Conservation (phyloP, 331 rosid species). For the Erythrophleum ivorense region DNA sequence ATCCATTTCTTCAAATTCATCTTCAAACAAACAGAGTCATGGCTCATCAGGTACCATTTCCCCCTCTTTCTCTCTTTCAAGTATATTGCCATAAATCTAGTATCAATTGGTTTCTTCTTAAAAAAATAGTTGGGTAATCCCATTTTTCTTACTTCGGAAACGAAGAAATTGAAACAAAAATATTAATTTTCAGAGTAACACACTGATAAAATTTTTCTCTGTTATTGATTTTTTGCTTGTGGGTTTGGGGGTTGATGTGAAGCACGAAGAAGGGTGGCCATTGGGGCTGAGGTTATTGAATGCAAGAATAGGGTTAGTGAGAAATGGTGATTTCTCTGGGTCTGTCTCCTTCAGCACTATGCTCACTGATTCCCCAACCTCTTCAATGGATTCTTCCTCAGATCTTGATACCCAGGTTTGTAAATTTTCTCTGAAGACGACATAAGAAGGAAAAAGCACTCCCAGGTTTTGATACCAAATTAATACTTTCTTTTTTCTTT, state of each 20-base stretch:
- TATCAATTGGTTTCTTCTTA: background rate
- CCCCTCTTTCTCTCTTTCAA: background rate
- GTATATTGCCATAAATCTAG: background rate
- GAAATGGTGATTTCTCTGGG: slow-evolving; percentile 61
- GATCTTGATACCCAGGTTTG: slow-evolving; percentile 68
- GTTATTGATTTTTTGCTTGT: background rate
- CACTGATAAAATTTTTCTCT: too few relatives aligned
- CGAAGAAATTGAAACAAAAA: too few relatives aligned
- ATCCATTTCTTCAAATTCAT: background rate
- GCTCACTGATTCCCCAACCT: slow-evolving; percentile 60
- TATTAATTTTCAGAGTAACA: too few relatives aligned
- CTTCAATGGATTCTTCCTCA: slow-evolving; percentile 55
- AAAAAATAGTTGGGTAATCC: background rate
- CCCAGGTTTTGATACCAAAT: too few relatives aligned
- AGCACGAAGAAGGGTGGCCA: slow-evolving; percentile 92
- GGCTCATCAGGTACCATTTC: slow-evolving; percentile 52
- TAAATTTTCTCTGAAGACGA: background rate
- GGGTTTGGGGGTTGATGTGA: background rate
- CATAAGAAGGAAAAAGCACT: too few relatives aligned
- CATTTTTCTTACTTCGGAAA: background rate
- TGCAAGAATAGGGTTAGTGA: slow-evolving; percentile 59
- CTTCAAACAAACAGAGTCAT: slow-evolving; percentile 28
- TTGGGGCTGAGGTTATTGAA: slow-evolving; percentile 70
- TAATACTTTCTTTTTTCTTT: background rate
- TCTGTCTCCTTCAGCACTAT: slow-evolving; percentile 78